Evolutionary conservation across 257 asterid species (phyloP), one percentile per base, ranked within the genome.

Genomic region (Cordia subcordata): DNA sequence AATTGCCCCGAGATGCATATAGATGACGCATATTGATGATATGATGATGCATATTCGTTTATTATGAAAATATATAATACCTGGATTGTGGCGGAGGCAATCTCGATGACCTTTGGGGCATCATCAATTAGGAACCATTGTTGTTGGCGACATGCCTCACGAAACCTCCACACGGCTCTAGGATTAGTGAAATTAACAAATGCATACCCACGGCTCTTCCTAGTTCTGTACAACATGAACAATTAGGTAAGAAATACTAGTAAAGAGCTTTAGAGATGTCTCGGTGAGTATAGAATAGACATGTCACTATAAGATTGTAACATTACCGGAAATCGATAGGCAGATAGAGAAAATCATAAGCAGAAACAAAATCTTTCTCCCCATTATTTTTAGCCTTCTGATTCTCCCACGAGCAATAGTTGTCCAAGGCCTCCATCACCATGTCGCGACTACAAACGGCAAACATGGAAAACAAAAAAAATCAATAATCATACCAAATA

Each of bases 301-400:
- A 39, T 39, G 12, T 42, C 12, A 42, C 15, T 42, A 3, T 10
- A 42, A 8, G 10, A 42, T 42, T 42, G 47, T 42, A 42, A 42
- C 10, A 42, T 18, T 22, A 85, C 96, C 49, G 39, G 63, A 87
- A 87, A 79, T 87, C 96, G 17, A 87, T 63, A 0, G 94, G 96
- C 56, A 84, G 57, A 61, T 87, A 87, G 10, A 87, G 11, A 69
- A 84, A 87, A 39, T 87, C 94, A 54, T 84, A 87, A 53, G 96
- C 85, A 8, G 64, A 55, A 47, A 45, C 13, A 20, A 19, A 11
- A 17, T 32, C 16, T 4, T 10, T 42, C 3, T 0, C 1, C 53
- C 50, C 74, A 1, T 53, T 53, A 1, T 53, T 53, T 15, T 54
- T 12, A 0, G 38, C 1, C 60, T 64, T 81, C 1, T 5, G 12